These are phyloP conservation scores for Ophiostoma pallidulum DNA, from an alignment of 2,329 filamentous ascomycete species.

Conservation along the genomic window DNA sequence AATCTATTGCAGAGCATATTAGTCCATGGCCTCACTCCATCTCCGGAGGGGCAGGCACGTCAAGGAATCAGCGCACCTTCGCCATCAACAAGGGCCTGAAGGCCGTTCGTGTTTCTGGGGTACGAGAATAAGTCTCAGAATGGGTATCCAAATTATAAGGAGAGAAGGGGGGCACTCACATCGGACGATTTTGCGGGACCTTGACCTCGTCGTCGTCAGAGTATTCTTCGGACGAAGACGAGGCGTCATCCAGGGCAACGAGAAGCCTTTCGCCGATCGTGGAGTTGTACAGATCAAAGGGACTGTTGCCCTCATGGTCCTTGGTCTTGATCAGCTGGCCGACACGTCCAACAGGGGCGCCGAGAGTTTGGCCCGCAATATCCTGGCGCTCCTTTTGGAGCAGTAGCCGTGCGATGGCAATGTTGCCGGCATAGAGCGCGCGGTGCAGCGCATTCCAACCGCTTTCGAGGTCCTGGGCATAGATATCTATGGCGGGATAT, in stretches of 20 bases:
- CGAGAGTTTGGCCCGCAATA: constrained; percentile 47
- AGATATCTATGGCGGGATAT: constrained; percentile 75
- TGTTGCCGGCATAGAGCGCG: constrained; percentile 81
- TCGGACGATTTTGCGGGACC: background rate
- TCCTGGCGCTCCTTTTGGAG: constrained; percentile 68
- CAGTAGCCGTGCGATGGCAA: constrained; percentile 73
- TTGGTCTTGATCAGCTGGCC: constrained; percentile 86
- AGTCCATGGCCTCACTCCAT: background rate
- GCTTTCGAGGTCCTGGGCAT: constrained; percentile 79
- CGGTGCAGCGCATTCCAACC: constrained; percentile 94
- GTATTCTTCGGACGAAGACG: background rate
- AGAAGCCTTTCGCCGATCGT: constrained; percentile 75
- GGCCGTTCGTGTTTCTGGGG: constrained; percentile 12
- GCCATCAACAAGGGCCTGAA: constrained; percentile 33
- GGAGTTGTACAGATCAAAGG: constrained; percentile 83
- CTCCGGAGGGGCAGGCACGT: background rate
- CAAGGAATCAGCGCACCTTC: constrained; percentile 34
- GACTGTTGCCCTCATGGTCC: constrained; percentile 87
- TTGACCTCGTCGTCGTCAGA: constrained; percentile 2
- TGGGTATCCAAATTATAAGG: too few species aligned
- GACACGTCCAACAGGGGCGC: constrained; percentile 49
- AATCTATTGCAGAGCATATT: constrained; percentile 38
- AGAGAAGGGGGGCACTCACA: too few species aligned
- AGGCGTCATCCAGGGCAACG: constrained; percentile 25
- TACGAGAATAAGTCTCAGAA: too few species aligned